These are phyloP conservation scores for Rhodotorula graminis DNA, from an alignment of 768 basidiomycete species.

Conservation along the genomic window DNA sequence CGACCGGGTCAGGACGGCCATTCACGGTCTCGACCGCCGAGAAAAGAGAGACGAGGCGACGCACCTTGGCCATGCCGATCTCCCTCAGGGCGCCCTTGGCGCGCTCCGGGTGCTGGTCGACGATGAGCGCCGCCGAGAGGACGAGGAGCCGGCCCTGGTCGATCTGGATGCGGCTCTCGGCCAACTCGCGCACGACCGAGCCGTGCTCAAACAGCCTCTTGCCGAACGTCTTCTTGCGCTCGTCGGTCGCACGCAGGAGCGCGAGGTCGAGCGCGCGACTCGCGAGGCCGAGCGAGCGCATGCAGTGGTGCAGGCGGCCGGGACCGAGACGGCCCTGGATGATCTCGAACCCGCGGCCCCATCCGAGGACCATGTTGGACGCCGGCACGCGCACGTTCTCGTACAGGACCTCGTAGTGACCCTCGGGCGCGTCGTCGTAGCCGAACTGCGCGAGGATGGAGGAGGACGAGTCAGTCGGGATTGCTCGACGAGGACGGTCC, in stretches of 20 bases:
- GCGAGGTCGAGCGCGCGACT: slow-evolving; percentile 77
- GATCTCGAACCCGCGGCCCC: slow-evolving; percentile 94
- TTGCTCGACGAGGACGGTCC: too few relatives aligned
- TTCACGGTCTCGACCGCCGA: background rate
- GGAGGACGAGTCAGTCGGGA: background rate
- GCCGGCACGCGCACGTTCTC: slow-evolving; percentile 87
- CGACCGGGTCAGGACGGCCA: background rate
- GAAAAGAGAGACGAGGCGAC: slow-evolving; percentile 3
- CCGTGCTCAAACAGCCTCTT: slow-evolving; percentile 89
- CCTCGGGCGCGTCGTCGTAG: slow-evolving; percentile 57
- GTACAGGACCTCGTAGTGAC: slow-evolving; percentile 92
- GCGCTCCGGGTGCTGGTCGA: slow-evolving; percentile 76
- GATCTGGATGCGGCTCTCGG: slow-evolving; percentile 86
- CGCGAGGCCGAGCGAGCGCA: slow-evolving; percentile 91
- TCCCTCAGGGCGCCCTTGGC: slow-evolving; percentile 96
- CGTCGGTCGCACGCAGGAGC: slow-evolving; percentile 88
- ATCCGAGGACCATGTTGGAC: slow-evolving; percentile 76
- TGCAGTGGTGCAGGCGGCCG: slow-evolving; percentile 50
- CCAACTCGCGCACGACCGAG: slow-evolving; percentile 80
- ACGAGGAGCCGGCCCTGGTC: slow-evolving; percentile 83
- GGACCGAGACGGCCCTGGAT: slow-evolving; percentile 88
- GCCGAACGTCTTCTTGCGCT: slow-evolving; percentile 84
- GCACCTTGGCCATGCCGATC: slow-evolving; percentile 92
- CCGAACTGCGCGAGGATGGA: slow-evolving; percentile 11
- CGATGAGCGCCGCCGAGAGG: slow-evolving; percentile 69